Evolutionary conservation across 2,329 filamentous ascomycete species (phyloP), one percentile per base, ranked within the genome.

Genomic region (Diaporthe sp.): DNA sequence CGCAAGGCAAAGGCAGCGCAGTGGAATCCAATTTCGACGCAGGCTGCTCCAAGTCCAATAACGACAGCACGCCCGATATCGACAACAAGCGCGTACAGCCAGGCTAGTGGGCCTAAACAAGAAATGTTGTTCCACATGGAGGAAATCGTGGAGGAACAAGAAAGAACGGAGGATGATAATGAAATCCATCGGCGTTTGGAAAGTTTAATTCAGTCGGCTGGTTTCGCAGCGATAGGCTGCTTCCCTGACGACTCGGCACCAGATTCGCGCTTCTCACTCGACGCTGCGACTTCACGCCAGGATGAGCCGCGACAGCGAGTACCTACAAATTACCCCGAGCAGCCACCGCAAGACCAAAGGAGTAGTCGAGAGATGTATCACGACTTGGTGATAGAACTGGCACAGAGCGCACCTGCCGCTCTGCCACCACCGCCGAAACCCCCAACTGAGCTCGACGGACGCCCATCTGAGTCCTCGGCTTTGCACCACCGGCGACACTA

Each of bases 341-440:
- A 66, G 13, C 42, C 61, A 51, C 44, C 44, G 10, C 61, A 66
- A 25, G 61, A 66, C 22, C 58, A 63, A 12, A 66, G 61, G 30
- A 66, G 61, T 6, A 27, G 22, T 37, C 44, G 30, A 50, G 61
- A 66, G 7, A 66, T 66, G 61, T 66, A 66, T 32, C 61, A 66
- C 42, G 61, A 66, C 12, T 51, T 66, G 39, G 61, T 66, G 30
- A 27, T 51, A n/a, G 61, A 66, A 25, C 9, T 66, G 22, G 61
- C 61, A 22, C 61, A 66, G 61, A 66, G 61, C 61, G 61, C 61
- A 25, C 42, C 61, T 22, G 44, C 61, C 30, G 44, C 42, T 22
- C 7, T 66, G 0, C 61, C 42, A 17, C 42, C 61, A 32, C 61
- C 61, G 13, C 42, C 61, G 25, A 50, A 51, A 22, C 61, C 61